Base-by-base conservation (phyloP, 140 eudicot species). In the Stevia rebaudiana region DNA sequence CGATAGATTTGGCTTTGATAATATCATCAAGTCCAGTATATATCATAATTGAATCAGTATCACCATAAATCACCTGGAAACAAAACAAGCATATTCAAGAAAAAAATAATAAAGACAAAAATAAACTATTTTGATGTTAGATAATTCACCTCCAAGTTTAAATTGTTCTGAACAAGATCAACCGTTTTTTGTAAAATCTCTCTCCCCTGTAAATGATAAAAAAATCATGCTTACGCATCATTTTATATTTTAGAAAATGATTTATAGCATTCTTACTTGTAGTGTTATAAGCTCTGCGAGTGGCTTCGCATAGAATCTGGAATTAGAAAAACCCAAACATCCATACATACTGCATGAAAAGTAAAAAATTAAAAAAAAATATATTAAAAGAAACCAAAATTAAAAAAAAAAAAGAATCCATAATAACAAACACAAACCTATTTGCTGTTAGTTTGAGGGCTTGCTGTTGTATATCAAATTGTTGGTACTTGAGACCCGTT, bases 1-100 rank as follows among this genome's bases (percentile, higher is more conserved):
- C 96, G n/a, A 85, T 83, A 23, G 76, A 64, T 71, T 88, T 88
- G 49, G 97, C 97, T 79, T 94, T 86, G 70, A 55, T 79, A 6
- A 80, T 83, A 72, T 94, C 97, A 66, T 94, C 97, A 68, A 86
- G 94, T 39, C 99, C 99, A 10, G 82, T 94, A 61, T 94, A 82
- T 58, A 94, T 94, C 99, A 94, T 94, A 48, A 94, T 94, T 55
- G 99, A 94, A 84, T 94, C 99, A 21, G 99, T 94, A 70, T 94
- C 99, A 62, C 99, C 99, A 76, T 94, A 94, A 19, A 94, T 88
- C 66, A 91, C 98, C 98, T 91, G 84, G 57, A 43, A 72, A 55
- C 33, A 51, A 61, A 50, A 74, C 13, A 30, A 43, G 13, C 65
- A 52, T 47, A 25, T 61, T 68, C 16, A 48, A 49, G 15, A 24